These are phyloP conservation scores for Starmerella etchellsii DNA, from an alignment of 805 yeast genomes.

Conservation along the genomic window DNA sequence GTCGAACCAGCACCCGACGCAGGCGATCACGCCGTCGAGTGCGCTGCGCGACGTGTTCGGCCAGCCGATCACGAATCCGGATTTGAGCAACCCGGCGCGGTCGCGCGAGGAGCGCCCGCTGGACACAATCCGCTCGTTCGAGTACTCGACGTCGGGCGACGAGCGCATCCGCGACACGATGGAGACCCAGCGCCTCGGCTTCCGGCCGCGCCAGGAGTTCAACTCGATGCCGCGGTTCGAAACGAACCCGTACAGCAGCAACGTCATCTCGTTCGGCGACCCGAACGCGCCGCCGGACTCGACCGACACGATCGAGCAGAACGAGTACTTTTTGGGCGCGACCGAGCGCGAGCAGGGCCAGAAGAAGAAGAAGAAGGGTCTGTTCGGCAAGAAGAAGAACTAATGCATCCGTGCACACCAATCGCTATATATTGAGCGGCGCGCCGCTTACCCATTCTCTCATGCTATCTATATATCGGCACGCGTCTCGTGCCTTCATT, in stretches of 20 bases:
- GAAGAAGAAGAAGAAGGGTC: constrained; percentile 65
- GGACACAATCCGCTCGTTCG: constrained; percentile 89
- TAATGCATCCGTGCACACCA: too few species aligned
- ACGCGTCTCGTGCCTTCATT: too few species aligned
- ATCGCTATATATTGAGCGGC: too few species aligned
- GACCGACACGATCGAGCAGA: constrained; percentile 23
- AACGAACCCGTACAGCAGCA: constrained; percentile 28
- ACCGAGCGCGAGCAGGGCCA: constrained; percentile 28
- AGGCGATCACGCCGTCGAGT: constrained; percentile 35
- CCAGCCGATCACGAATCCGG: constrained; percentile 60
- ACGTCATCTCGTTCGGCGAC: constrained; percentile 31
- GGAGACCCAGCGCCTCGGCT: constrained; percentile 68
- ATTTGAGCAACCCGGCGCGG: constrained; percentile 86
- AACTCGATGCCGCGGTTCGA: constrained; percentile 46
- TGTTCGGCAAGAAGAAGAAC: constrained; percentile 62
- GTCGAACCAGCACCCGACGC: constrained; percentile 26
- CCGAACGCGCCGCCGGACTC: constrained; percentile 31
- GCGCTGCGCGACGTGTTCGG: constrained; percentile 79
- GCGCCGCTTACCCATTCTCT: too few species aligned
- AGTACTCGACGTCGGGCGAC: constrained; percentile 90
- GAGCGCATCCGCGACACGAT: constrained; percentile 61
- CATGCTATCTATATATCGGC: too few species aligned
- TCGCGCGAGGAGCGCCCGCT: constrained; percentile 90
- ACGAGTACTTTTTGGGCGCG: constrained; percentile 34
- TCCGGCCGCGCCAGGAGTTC: constrained; percentile 60